These are phyloP conservation scores for Penicillium macrosclerotiorum DNA, from an alignment of 495 filamentous ascomycete species.

Conservation along the genomic window DNA sequence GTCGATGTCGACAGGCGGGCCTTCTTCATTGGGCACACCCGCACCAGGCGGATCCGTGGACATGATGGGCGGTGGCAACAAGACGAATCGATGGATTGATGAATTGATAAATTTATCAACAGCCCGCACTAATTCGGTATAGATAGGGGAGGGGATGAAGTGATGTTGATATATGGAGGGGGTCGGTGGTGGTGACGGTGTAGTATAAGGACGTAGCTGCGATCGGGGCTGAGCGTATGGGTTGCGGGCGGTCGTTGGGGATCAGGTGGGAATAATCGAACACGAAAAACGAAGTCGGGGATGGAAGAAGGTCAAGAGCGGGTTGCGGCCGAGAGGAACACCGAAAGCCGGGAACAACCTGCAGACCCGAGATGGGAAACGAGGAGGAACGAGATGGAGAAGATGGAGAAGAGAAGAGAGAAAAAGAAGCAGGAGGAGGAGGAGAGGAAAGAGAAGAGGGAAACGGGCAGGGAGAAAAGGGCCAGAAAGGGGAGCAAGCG, in stretches of 20 bases:
- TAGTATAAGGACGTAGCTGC: background rate
- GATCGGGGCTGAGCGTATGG: background rate
- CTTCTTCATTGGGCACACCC: slow-evolving; percentile 17
- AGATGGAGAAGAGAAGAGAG: slow-evolving; percentile 12
- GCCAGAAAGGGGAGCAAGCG: slow-evolving; percentile 10
- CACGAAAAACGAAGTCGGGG: slow-evolving; percentile 20
- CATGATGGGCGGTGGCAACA: slow-evolving; percentile 14
- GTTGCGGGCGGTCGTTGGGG: slow-evolving; percentile 2
- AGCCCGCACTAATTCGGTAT: background rate
- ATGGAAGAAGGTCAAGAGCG: slow-evolving; percentile 8
- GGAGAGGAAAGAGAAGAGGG: slow-evolving; percentile 15
- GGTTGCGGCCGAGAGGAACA: slow-evolving; percentile 29
- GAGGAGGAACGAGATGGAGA: slow-evolving; percentile 13
- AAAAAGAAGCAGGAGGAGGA: slow-evolving; percentile 6
- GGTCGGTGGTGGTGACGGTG: background rate
- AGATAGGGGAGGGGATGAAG: too few species aligned
- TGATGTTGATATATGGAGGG: too few species aligned
- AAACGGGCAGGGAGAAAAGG: slow-evolving; percentile 14
- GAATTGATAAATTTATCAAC: background rate
- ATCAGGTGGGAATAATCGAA: background rate
- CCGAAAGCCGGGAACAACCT: slow-evolving; percentile 20
- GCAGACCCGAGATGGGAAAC: slow-evolving; percentile 16
- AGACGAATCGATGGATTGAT: slow-evolving; percentile 6
- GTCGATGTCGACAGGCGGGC: slow-evolving; percentile 14
- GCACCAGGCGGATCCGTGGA: slow-evolving; percentile 19